Percentiles rank a stretch among this genome's conserved stretches.
Evolutionary conservation across 2,329 filamentous ascomycete species (phyloP).

Genomic region (Graphiopsis chlorocephala): DNA sequence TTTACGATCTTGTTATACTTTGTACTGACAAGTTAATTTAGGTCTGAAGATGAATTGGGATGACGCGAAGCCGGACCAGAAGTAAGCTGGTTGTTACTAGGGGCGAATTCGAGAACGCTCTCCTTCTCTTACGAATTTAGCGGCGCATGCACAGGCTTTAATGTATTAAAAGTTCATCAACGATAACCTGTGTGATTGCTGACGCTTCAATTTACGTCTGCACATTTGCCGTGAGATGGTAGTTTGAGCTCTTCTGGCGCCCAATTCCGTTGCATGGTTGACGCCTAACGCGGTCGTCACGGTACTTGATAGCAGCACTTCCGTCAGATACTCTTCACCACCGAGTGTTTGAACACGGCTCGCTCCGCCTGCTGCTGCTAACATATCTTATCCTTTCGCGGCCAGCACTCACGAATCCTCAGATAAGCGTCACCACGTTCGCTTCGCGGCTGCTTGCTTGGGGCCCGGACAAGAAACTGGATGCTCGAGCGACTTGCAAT

Average conservation of each 20-base stretch:
- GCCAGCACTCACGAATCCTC: background rate
- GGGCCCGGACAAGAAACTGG: background rate
- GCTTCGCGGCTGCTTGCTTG: background rate
- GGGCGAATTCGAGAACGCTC: background rate
- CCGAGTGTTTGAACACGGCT: background rate
- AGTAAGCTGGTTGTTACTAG: background rate
- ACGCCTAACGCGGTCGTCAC: background rate
- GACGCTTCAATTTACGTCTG: background rate
- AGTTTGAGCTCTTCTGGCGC: no score
- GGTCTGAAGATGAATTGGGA: constrained; percentile 36
- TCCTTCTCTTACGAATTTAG: background rate
- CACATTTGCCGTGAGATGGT: background rate
- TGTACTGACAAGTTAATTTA: constrained; percentile 19
- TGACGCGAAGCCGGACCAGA: background rate
- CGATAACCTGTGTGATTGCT: background rate
- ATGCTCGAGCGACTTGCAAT: background rate
- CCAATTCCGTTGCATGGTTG: no score
- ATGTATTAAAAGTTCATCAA: background rate
- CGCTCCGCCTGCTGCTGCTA: background rate
- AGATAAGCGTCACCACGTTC: background rate
- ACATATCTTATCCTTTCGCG: background rate
- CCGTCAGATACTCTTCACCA: background rate
- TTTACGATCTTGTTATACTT: background rate
- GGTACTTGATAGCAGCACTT: background rate
- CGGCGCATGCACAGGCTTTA: background rate